Base-by-base conservation (phyloP, 73 alveolate genomes). In the Stentor coeruleus region DNA sequence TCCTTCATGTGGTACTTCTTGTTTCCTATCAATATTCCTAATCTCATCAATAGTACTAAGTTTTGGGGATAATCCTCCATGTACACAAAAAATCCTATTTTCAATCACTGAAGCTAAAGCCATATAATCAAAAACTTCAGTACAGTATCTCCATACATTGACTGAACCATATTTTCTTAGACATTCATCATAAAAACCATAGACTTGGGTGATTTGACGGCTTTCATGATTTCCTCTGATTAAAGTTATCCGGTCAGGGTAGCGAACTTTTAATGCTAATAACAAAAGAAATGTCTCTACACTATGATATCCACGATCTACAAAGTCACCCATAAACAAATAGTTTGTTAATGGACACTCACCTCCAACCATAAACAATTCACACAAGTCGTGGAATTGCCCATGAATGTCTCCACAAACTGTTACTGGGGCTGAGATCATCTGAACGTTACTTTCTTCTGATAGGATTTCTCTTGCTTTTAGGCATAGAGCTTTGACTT, bases 1-100 rank as follows among this genome's bases (percentile, higher is more conserved):
- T 6, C 99, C 99, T 82, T 97, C 99, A 87, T 97, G 99, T 3
- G 99, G 99, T 26, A 97, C 99, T 89, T 97, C 99, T 80, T 95
- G 93, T 80, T 95, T 95, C 75, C 99, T 93, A 82, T 97, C 99
- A 40, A 97, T 76, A 37, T 93, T 90, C 57, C 97, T 90, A 39
- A 97, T 97, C 92, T 96, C 87, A 76, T 87, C 97, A 35, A 88
- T 84, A 42, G 97, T 92, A 35, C 88, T 89, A 59, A 96, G 87
- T 42, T 89, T 95, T 30, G 99, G 98, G n/a, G 98, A 91, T 55
- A 94, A 87, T 37, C 99, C 99, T 3, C 99, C 99, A 87, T 96
- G 99, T 14, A 96, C 92, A 81, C 98, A 94, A 28, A 96, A 88
- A 35, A 96, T 95, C 49, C 84, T 74, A 35, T 80, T 77, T 59